Evolutionary conservation across 345 rosid genomes (phyloP).

Genomic region (Zanthoxylum bungeanum): DNA sequence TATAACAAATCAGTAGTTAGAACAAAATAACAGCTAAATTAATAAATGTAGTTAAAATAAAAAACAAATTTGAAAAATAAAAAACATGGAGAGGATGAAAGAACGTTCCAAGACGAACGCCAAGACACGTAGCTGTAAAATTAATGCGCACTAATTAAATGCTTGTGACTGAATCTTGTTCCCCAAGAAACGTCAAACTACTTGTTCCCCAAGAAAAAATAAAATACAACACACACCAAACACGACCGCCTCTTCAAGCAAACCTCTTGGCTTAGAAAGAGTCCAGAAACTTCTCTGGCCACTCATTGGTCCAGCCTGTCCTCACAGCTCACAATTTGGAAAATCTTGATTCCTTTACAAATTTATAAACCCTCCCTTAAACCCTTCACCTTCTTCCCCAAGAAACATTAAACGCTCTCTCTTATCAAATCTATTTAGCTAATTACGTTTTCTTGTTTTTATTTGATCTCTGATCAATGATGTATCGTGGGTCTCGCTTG

Average conservation of each 20-base stretch:
- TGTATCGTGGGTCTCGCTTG: slow-evolving; percentile 17
- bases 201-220: background rate
- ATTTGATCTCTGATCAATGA: background rate
- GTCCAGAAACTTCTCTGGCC: background rate
- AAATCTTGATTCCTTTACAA: background rate
- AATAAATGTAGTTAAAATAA: no score
- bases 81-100: background rate
- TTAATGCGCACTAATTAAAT: background rate
- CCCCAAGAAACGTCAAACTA: background rate
- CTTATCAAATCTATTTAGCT: background rate
- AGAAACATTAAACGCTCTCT: background rate
- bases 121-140: background rate
- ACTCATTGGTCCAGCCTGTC: background rate
- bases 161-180: background rate
- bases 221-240: background rate
- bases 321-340: background rate
- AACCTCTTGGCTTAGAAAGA: no score
- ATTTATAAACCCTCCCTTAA: background rate
- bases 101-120: background rate
- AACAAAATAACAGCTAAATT: no score
- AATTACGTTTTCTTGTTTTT: no score
- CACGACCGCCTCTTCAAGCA: background rate
- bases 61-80: no score
- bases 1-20: no score
- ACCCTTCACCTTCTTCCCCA: background rate